Percentiles rank a stretch among this genome's conserved stretches.
phyloP scores from a whole-genome alignment of 352 stramenopile genomes.

The Globisporangium irregulare region DNA sequence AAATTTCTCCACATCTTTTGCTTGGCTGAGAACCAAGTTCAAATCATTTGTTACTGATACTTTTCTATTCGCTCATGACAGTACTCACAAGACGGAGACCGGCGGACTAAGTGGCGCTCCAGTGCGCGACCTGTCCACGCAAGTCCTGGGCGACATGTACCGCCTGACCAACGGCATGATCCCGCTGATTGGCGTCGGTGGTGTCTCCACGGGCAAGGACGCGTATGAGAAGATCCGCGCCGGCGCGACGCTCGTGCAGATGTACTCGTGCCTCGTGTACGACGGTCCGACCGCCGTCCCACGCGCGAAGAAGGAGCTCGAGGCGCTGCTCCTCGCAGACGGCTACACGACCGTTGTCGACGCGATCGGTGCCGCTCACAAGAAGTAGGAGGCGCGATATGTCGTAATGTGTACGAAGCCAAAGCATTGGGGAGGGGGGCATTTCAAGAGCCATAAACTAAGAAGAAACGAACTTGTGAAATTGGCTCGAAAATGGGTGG shows the following conservation, averaged over 20 bases:
- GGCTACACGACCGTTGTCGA: slow-evolving; percentile 81
- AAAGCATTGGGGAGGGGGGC: not conserved
- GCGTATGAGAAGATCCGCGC: slow-evolving; percentile 98
- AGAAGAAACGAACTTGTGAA: not conserved
- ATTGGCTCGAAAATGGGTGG: not conserved
- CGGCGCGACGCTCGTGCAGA: slow-evolving; percentile 93
- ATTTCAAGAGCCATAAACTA: not conserved
- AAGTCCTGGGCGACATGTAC: slow-evolving; percentile 95
- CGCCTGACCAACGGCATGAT: slow-evolving; percentile 91
- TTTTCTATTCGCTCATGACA: slow-evolving; percentile 11
- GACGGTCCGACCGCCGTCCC: slow-evolving; percentile 85
- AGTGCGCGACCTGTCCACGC: slow-evolving; percentile 91
- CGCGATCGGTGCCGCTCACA: slow-evolving; percentile 83
- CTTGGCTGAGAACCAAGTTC: not conserved
- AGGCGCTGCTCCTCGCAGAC: slow-evolving; percentile 72
- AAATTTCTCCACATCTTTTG: not conserved
- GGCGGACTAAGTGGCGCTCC: slow-evolving; percentile 96
- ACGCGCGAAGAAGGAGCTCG: slow-evolving; percentile 88
- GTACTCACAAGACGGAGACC: slow-evolving; percentile 70
- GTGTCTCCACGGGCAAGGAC: slow-evolving; percentile 90
- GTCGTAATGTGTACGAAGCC: not conserved
- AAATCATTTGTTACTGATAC: not conserved
- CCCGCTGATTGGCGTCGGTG: slow-evolving; percentile 95
- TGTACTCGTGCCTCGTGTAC: slow-evolving; percentile 94
- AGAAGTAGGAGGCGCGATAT: slow-evolving; percentile 25